phyloP scores from a whole-genome alignment of 2,329 filamentous ascomycete genomes.

The Cercospora beticola region DNA sequence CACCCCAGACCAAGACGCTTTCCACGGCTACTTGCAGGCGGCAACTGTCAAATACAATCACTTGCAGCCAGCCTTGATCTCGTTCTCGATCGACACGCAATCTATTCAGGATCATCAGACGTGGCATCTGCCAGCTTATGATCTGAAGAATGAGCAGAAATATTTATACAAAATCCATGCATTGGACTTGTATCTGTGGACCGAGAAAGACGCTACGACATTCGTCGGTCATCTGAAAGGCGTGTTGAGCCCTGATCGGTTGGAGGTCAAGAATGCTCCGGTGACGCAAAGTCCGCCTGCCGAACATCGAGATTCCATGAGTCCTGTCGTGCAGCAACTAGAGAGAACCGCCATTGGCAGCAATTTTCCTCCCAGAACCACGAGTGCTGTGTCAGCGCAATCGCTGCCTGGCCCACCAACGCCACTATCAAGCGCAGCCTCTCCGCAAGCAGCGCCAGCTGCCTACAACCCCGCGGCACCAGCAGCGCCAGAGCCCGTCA shows the following conservation, averaged over 20 bases:
- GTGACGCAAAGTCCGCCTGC: slow-evolving; percentile 43
- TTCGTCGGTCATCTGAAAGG: slow-evolving; percentile 68
- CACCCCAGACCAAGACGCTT: slow-evolving; percentile 74
- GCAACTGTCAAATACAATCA: slow-evolving; percentile 68
- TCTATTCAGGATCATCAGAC: slow-evolving; percentile 49
- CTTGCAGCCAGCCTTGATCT: slow-evolving; percentile 70
- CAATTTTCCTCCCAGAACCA: slow-evolving; percentile 48
- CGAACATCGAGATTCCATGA: slow-evolving; percentile 56
- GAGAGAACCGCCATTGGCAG: slow-evolving; percentile 69
- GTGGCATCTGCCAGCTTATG: slow-evolving; percentile 74
- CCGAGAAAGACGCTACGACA: slow-evolving; percentile 66
- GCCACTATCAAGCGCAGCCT: slow-evolving; percentile 27
- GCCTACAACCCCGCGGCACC: slow-evolving; percentile 79
- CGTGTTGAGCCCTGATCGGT: slow-evolving; percentile 60
- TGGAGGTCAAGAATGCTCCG: slow-evolving; percentile 67
- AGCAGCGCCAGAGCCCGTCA: slow-evolving; percentile 68
- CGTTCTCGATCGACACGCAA: slow-evolving; percentile 60
- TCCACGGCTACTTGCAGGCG: slow-evolving; percentile 62
- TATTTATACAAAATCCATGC: slow-evolving; percentile 77
- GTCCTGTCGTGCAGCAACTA: slow-evolving; percentile 70
- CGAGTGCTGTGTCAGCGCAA: slow-evolving; percentile 40
- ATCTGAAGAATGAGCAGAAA: slow-evolving; percentile 71
- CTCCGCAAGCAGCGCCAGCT: slow-evolving; percentile 51
- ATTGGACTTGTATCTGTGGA: slow-evolving; percentile 79
- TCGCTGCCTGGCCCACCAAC: slow-evolving; percentile 36